A percentile compares a stretch with the other conserved stretches of the same genome.
Evolutionary conservation across 495 filamentous ascomycete species (phyloP).

Genomic region (Bryoglossum gracile): DNA sequence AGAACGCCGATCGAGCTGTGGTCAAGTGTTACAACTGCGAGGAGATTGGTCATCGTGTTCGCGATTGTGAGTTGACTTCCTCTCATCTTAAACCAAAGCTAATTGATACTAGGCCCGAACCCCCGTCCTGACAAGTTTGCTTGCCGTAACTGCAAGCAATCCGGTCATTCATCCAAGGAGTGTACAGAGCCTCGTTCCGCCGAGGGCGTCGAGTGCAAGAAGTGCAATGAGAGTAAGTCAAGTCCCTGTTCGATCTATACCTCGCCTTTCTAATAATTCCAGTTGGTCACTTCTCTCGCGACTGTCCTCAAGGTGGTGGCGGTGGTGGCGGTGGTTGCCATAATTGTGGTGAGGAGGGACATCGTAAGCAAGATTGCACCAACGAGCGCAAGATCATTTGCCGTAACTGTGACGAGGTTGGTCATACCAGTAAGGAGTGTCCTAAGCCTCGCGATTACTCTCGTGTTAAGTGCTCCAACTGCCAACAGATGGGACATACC

Average conservation of each 20-base stretch:
- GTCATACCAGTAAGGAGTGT: conserved; percentile 69
- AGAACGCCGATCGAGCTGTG: conserved; percentile 36
- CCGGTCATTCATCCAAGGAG: conserved; percentile 52
- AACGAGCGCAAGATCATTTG: conserved; percentile 46
- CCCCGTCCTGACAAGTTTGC: conserved; percentile 50
- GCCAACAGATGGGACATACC: conserved; percentile 21
- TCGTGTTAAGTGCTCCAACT: conserved; percentile 23
- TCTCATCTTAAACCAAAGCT: conserved; percentile 2
- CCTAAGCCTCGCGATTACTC: conserved; percentile 61
- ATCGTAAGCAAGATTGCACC: conserved; percentile 36
- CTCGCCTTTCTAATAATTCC: too few relatives aligned
- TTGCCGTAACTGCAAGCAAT: conserved; percentile 80
- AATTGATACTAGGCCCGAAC: conserved; percentile 38
- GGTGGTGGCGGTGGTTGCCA: conserved; percentile 22
- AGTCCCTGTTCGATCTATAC: too few relatives aligned
- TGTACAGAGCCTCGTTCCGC: conserved; percentile 67
- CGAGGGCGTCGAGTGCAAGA: conserved; percentile 70
- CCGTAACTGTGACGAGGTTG: conserved; percentile 65
- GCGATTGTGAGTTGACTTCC: conserved; percentile 50
- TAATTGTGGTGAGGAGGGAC: conserved; percentile 25
- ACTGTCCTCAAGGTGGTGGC: conserved; percentile 57
- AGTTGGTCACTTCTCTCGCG: conserved; percentile 79
- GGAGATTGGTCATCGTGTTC: conserved; percentile 56
- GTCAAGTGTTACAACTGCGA: conserved; percentile 75
- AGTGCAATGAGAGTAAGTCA: conserved; percentile 59